These are phyloP conservation scores for Sonneratia alba DNA, from an alignment of 345 rosid species.

Conservation along the genomic window DNA sequence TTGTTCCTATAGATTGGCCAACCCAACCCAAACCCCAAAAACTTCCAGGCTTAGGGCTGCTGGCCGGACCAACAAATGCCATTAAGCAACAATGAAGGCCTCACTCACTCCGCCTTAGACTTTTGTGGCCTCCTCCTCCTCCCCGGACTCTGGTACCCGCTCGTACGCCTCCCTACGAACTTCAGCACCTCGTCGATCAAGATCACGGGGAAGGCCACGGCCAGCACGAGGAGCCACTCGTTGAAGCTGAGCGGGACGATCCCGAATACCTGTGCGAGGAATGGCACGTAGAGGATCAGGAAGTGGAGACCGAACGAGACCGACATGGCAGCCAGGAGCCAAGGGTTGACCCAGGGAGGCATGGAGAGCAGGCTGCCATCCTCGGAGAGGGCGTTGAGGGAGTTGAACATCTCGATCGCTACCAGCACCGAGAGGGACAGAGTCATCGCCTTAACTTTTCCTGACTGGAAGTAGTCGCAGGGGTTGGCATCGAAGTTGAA, in stretches of 20 bases:
- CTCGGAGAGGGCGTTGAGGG: constrained; percentile 67
- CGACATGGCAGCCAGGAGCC: constrained; percentile 55
- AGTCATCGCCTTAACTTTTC: constrained; percentile 62
- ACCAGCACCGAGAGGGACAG: constrained; percentile 65
- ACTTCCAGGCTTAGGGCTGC: background rate
- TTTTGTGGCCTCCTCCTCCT: constrained; percentile 19
- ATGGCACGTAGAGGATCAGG: constrained; percentile 54
- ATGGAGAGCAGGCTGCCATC: constrained; percentile 52
- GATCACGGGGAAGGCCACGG: constrained; percentile 48
- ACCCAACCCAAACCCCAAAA: background rate
- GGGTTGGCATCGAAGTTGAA: constrained; percentile 37
- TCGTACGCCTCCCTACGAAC: constrained; percentile 33
- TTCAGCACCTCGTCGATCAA: constrained; percentile 51
- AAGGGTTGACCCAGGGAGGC: constrained; percentile 86
- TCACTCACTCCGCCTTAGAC: constrained; percentile 33
- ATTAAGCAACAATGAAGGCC: background rate
- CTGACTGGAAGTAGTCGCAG: constrained; percentile 51
- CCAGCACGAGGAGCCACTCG: constrained; percentile 63
- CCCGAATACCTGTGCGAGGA: constrained; percentile 52
- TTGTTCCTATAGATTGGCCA: background rate
- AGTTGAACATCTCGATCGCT: constrained; percentile 72
- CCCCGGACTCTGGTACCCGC: constrained; percentile 12
- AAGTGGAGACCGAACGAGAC: constrained; percentile 56
- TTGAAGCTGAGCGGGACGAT: constrained; percentile 61
- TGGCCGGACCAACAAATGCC: background rate